phyloP scores from a whole-genome alignment of 2,329 filamentous ascomycete genomes.

The Aspergillus nomiae region DNA sequence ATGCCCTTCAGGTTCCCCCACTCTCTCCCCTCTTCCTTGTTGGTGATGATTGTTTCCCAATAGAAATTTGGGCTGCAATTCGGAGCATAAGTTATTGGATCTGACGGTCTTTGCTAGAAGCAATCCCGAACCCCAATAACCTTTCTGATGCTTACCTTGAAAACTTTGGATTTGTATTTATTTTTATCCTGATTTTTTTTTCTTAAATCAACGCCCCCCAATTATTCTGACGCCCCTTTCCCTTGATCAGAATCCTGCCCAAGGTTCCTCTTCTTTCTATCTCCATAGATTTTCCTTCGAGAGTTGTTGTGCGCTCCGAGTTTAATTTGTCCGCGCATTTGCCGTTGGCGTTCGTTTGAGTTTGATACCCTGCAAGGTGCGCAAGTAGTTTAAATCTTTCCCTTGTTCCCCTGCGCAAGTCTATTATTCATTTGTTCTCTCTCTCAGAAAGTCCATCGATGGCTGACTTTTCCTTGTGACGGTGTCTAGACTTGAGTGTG shows the following conservation, averaged over 20 bases:
- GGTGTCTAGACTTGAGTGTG: conserved; percentile 15
- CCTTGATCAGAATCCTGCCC: not conserved
- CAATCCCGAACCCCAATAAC: not conserved
- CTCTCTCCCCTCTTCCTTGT: conserved; percentile 5
- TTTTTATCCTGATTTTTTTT: not conserved
- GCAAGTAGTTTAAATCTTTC: conserved; percentile 5
- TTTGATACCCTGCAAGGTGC: conserved; percentile 6
- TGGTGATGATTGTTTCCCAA: conserved; percentile 10
- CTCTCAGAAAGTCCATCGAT: not conserved
- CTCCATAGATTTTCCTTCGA: not conserved
- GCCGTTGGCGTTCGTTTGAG: conserved; percentile 1
- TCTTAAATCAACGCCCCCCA: conserved; percentile 1
- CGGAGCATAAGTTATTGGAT: conserved; percentile 12
- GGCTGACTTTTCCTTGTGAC: not conserved
- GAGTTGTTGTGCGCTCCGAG: not conserved
- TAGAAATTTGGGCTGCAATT: conserved; percentile 14
- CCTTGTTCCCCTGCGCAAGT: not conserved
- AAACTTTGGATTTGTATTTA: not conserved
- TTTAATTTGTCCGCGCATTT: conserved; percentile 3
- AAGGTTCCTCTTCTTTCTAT: not conserved
- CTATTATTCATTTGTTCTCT: not conserved
- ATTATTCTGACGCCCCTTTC: conserved; percentile 9
- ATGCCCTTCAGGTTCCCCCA: conserved; percentile 4
- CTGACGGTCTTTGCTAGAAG: not conserved
- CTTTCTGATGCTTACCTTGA: not conserved